Conservation (phyloP, 495 filamentous ascomycete genomes). For the Penicillium simplicissimum region DNA sequence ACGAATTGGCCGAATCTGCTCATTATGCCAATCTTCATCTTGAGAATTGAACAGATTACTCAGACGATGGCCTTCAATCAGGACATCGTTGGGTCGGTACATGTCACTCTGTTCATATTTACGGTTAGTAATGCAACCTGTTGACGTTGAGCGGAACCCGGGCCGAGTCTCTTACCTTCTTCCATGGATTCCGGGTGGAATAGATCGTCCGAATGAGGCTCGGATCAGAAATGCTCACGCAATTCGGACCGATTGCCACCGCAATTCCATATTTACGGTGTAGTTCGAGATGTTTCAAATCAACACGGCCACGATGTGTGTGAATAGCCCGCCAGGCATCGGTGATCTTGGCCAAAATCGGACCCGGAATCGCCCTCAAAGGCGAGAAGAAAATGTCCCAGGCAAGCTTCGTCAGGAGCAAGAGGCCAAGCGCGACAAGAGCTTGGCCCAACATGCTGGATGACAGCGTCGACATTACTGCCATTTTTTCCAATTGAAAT, state of each 20-base stretch:
- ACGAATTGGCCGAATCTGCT: slow-evolving; percentile 33
- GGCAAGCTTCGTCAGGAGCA: slow-evolving; percentile 15
- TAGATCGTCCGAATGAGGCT: slow-evolving; percentile 50
- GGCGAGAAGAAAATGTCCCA: slow-evolving; percentile 19
- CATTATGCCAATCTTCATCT: slow-evolving; percentile 44
- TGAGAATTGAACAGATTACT: slow-evolving; percentile 42
- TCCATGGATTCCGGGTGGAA: slow-evolving; percentile 28
- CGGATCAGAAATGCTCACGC: slow-evolving; percentile 51
- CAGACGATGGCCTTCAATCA: slow-evolving; percentile 25
- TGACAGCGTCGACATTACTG: background rate
- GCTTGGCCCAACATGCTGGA: slow-evolving; percentile 15
- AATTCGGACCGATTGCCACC: slow-evolving; percentile 58
- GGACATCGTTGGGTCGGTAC: slow-evolving; percentile 28
- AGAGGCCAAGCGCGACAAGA: slow-evolving; percentile 9
- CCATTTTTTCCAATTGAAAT: slow-evolving; percentile 2
- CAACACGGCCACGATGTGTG: slow-evolving; percentile 21
- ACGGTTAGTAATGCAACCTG: background rate
- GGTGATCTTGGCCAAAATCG: slow-evolving; percentile 43
- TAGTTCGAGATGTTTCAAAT: slow-evolving; percentile 30
- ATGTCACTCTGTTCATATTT: slow-evolving; percentile 25
- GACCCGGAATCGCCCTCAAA: slow-evolving; percentile 44
- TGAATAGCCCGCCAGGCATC: slow-evolving; percentile 38
- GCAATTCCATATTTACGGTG: slow-evolving; percentile 54
- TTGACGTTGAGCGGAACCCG: slow-evolving; percentile 2
- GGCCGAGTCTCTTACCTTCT: slow-evolving; percentile 20